Conservation (phyloP, 2,329 filamentous ascomycete species). For the Tolypocladium pustulatum region DNA sequence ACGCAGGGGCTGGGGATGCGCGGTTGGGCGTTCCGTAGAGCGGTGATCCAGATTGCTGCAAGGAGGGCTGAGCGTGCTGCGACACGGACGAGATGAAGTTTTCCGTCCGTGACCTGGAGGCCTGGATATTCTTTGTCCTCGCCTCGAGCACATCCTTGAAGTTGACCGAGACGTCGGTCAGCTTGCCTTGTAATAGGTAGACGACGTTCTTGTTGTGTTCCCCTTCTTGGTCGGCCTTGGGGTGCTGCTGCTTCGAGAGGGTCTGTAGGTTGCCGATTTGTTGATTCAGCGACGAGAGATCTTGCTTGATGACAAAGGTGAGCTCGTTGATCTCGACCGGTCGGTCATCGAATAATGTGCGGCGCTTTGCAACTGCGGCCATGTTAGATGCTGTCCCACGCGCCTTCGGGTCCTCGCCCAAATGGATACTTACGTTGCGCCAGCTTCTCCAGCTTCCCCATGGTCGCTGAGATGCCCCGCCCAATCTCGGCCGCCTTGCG, state of each 20-base stretch:
- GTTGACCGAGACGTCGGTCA: conserved; percentile 85
- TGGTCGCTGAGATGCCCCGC: conserved; percentile 80
- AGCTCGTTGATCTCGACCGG: conserved; percentile 95
- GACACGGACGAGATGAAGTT: conserved; percentile 92
- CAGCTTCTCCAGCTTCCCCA: conserved; percentile 89
- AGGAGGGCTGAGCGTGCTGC: conserved; percentile 57
- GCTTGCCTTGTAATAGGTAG: conserved; percentile 77
- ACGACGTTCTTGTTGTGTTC: conserved; percentile 98
- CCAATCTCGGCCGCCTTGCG: conserved; percentile 86
- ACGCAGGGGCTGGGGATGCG: conserved; percentile 54
- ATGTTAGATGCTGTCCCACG: conserved; percentile 3
- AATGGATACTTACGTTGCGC: conserved; percentile 56
- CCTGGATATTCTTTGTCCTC: conserved; percentile 95
- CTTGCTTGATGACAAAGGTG: conserved; percentile 96
- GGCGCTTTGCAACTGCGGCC: conserved; percentile 71
- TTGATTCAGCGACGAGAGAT: conserved; percentile 72
- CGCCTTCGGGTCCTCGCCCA: background rate
- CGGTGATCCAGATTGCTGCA: conserved; percentile 70
- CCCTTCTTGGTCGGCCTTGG: conserved; percentile 67
- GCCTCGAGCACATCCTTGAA: conserved; percentile 98
- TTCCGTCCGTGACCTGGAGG: conserved; percentile 81
- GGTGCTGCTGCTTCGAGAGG: conserved; percentile 67
- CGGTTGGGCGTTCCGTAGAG: conserved; percentile 71
- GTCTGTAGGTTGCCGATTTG: conserved; percentile 77
- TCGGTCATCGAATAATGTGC: conserved; percentile 93